Evolutionary conservation across 2,329 filamentous ascomycete species (phyloP), one percentile per base, ranked within the genome.

Genomic region (Venturia oleaginea): DNA sequence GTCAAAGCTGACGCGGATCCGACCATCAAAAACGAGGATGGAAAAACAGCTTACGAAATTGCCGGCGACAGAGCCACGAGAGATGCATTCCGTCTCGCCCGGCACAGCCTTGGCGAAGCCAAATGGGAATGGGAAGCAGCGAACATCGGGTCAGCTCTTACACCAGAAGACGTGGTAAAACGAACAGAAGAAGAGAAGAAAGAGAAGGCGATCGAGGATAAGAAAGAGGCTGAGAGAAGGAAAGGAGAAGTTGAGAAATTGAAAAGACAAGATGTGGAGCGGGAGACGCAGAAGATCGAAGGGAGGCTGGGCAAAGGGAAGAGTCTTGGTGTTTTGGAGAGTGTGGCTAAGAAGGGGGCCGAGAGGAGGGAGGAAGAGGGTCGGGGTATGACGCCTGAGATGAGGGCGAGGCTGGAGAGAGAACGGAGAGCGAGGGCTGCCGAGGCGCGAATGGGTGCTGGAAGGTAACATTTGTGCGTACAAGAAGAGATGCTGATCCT

Each of bases 341-440:
- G 51, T 34, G 43, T 80, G 37, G 76, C 84, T 34, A 82, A 83
- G 68, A 92, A 92, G 80, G 88, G 88, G 0, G 85, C 92, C 70
- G 91, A 97, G 74, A 86, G 84, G 72, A 83, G 92, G 67, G 89
- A 93, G 72, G 91, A 95, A 72, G 92, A 97, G 75, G 83, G 84
- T 60, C 85, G 91, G 67, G 92, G 93, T 0, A 80, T 97, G 78
- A 95, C 90, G 51, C 87, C 91, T 0, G 93, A 97, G 77, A 92
- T 94, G 84, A 85, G 86, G 73, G 84, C 87, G 83, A 86, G 84
- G 73, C 76, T 97, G 63, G 94, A 97, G 75, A 81, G 94, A 69
- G 94, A 99, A 77, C 82, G 92, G 70, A 87, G 93, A 71, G 94
- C 94, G 4, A 85, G 93, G 70, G 94, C 94, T 10, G 93, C 92